Evolutionary conservation across 768 basidiomycete genomes (phyloP).

Genomic region (Rhizopogon sp.): DNA sequence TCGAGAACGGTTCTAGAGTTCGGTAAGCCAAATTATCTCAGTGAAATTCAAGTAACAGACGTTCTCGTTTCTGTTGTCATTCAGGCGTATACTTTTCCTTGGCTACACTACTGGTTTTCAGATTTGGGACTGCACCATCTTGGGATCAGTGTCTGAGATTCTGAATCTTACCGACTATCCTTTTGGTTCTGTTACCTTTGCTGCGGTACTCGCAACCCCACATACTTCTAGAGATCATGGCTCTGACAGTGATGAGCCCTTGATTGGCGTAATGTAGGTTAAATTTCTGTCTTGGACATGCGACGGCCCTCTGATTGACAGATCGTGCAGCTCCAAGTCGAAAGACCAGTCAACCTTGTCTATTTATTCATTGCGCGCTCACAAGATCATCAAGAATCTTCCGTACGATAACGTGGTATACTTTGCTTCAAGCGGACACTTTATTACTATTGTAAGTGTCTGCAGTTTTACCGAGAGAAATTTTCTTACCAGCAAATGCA

Average conservation of each 20-base stretch:
- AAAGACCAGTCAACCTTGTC: constrained; percentile 25
- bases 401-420: constrained; percentile 35
- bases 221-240: constrained; percentile 19
- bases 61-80: background rate
- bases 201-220: constrained; percentile 37
- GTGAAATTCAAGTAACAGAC: background rate
- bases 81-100: constrained; percentile 45
- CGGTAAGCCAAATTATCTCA: constrained; percentile 9
- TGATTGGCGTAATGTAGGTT: constrained; percentile 32
- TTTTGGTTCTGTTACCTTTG: constrained; percentile 33
- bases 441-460: constrained; percentile 54
- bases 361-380: constrained; percentile 43
- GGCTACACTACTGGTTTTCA: constrained; percentile 51
- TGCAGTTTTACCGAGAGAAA: background rate
- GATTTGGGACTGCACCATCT: constrained; percentile 57
- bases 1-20: constrained; percentile 12
- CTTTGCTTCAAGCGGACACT: constrained; percentile 42
- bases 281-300: background rate
- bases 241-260: constrained; percentile 26
- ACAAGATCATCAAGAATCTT: constrained; percentile 46
- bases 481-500: background rate
- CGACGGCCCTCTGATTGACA: background rate
- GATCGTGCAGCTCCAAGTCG: constrained; percentile 17
- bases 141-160: constrained; percentile 47
- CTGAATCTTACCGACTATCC: constrained; percentile 40